Evolutionary conservation across 1,139 yeast species (phyloP).

Genomic region (Candida tropicalis): DNA sequence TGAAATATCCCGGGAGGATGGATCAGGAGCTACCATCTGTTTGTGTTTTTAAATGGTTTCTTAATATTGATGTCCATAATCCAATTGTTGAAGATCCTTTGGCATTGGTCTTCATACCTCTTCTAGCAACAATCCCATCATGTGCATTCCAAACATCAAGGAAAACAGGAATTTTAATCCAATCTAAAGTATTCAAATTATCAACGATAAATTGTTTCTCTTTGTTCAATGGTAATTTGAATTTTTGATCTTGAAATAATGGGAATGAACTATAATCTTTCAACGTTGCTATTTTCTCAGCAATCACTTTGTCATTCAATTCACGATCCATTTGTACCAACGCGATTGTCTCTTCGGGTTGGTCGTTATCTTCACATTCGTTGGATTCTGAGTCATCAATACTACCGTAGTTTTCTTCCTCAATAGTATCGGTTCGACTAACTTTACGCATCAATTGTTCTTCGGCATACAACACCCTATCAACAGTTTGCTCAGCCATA

Average conservation of each 20-base stretch:
- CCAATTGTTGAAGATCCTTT: slow-evolving; percentile 57
- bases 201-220: slow-evolving; percentile 45
- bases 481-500: slow-evolving; percentile 41
- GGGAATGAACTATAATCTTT: slow-evolving; percentile 28
- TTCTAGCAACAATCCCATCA: slow-evolving; percentile 69
- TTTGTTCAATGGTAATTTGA: slow-evolving; percentile 42
- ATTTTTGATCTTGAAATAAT: slow-evolving; percentile 26
- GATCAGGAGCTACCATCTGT: background rate
- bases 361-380: slow-evolving; percentile 14
- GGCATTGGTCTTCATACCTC: slow-evolving; percentile 57
- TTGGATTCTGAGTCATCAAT: slow-evolving; percentile 1
- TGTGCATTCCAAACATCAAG: slow-evolving; percentile 72
- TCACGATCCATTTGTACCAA: slow-evolving; percentile 25
- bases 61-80: slow-evolving; percentile 51
- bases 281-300: slow-evolving; percentile 21
- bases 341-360: slow-evolving; percentile 14
- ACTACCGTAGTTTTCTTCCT: slow-evolving; percentile 14
- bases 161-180: slow-evolving; percentile 69
- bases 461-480: slow-evolving; percentile 42
- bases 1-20: too few relatives aligned
- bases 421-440: slow-evolving; percentile 17
- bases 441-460: slow-evolving; percentile 29
- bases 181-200: slow-evolving; percentile 56
- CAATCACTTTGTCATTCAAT: slow-evolving; percentile 30
- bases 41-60: slow-evolving; percentile 31